phyloP scores from a whole-genome alignment of 768 basidiomycete genomes.

The Mycena olivaceomarginata region DNA sequence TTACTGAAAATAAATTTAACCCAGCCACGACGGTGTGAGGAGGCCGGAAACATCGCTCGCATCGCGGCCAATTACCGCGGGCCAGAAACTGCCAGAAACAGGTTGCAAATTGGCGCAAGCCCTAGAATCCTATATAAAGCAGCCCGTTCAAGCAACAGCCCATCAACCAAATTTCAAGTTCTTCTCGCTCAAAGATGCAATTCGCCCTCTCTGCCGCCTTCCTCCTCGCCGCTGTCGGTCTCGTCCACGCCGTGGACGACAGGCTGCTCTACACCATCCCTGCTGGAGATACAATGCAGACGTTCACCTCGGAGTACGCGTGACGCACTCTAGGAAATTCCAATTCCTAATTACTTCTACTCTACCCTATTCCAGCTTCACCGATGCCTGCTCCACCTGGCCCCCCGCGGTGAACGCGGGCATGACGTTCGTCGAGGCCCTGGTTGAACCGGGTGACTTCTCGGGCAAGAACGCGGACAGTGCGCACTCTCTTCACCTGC shows the following conservation, averaged over 20 bases:
- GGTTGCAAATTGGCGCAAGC: too few species aligned
- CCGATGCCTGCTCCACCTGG: slow-evolving; percentile 18
- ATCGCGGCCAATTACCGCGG: too few species aligned
- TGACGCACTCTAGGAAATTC: neutral
- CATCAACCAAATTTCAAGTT: too few species aligned
- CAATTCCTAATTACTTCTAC: neutral
- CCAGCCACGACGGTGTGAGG: too few species aligned
- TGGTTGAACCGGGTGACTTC: slow-evolving; percentile 23
- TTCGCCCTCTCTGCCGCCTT: neutral
- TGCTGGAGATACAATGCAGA: slow-evolving; percentile 13
- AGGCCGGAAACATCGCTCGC: too few species aligned
- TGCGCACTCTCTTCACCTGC: neutral
- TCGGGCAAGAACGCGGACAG: slow-evolving; percentile 16
- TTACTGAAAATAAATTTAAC: too few species aligned
- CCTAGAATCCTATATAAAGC: too few species aligned
- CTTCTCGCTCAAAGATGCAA: slow-evolving; percentile 6
- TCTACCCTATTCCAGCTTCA: slow-evolving; percentile 6
- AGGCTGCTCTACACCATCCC: slow-evolving; percentile 34
- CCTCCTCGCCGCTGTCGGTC: slow-evolving; percentile 12
- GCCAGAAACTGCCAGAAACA: too few species aligned
- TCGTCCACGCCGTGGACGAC: slow-evolving; percentile 25
- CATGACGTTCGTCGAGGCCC: neutral
- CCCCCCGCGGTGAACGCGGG: neutral
- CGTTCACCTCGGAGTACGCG: slow-evolving; percentile 26
- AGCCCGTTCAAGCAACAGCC: too few species aligned